Base-by-base conservation (phyloP, 148 eudicot species). In the Silene uniflora region DNA sequence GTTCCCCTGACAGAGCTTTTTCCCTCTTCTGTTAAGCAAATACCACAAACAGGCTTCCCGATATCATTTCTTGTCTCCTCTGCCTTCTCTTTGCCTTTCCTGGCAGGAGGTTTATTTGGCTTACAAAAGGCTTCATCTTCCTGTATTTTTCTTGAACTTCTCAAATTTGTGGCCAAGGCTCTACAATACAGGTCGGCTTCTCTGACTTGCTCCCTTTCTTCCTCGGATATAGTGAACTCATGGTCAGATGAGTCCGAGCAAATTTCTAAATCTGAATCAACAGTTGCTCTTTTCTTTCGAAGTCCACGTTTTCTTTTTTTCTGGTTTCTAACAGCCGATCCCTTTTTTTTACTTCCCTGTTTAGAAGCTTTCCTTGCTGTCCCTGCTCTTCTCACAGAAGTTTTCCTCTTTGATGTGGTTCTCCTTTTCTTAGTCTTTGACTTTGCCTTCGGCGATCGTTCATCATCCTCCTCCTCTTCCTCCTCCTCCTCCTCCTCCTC, bases 151-250 rank as follows among this genome's bases (percentile, higher is more conserved):
- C 84, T 87, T 56, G 91, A 81, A 79, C 88, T 87, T 69, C 97
- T 88, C 82, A 84, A 81, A 79, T 75, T 78, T 62, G 85, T 56
- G 12, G 77, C 66, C 73, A 84, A 66, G 68, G 82, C 82, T 74
- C 84, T 75, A 73, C 93, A 89, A 73, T 88, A 76, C 78, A 83
- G 74, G 69, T 78, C 86, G 49, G 96, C 97, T 74, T 91, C 97
- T 81, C 83, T 80, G 59, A 91, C 71, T 81, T 95, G 97, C 83
- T 95, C 97, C 78, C 88, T 88, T 85, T 95, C 97, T 87, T 95
- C 99, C 76, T 95, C 99, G 24, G 99, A 95, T n/a, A 90, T 87
- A 52, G 97, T 92, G 82, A 83, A 90, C 58, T 90, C 97, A 42
- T 66, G 85, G 79, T 88, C 93, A 58, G 96, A 88, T 73, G 88